Conservation (phyloP, 192 early-diverging fungal species). For the Podila minutissima region DNA sequence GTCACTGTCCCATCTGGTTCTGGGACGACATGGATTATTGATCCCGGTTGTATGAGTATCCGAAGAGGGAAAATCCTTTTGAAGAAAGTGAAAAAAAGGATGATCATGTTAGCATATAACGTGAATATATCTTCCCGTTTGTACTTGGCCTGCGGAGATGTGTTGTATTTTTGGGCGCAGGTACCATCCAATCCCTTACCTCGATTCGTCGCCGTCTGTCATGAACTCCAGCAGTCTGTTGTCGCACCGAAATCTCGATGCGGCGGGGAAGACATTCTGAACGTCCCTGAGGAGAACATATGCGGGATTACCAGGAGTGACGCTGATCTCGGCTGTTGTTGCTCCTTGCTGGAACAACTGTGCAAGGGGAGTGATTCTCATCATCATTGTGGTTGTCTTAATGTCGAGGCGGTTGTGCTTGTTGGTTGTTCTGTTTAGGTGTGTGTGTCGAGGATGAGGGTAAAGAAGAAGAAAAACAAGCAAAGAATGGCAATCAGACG, state of each 20-base stretch:
- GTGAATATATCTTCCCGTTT: no score
- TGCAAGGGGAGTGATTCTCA: neutral
- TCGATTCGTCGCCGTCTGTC: neutral
- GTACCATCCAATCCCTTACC: neutral
- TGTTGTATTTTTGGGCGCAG: no score
- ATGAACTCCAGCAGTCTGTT: neutral
- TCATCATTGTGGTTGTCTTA: neutral
- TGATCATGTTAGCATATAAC: neutral
- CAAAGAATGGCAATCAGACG: no score
- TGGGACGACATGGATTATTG: neutral
- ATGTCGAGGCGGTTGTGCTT: no score
- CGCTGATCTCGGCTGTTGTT: neutral
- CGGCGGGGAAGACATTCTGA: neutral
- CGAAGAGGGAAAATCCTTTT: neutral
- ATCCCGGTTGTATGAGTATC: neutral
- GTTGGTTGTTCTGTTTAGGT: no score
- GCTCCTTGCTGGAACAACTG: neutral
- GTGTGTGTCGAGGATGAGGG: no score
- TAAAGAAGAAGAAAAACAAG: no score
- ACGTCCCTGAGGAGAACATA: neutral
- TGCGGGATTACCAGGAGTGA: neutral
- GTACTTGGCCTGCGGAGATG: no score
- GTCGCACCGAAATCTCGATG: neutral
- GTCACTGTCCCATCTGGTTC: neutral
- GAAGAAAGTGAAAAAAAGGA: neutral